Evolutionary conservation across 495 filamentous ascomycete genomes (phyloP).

Genomic region (Clohesyomyces aquaticus): DNA sequence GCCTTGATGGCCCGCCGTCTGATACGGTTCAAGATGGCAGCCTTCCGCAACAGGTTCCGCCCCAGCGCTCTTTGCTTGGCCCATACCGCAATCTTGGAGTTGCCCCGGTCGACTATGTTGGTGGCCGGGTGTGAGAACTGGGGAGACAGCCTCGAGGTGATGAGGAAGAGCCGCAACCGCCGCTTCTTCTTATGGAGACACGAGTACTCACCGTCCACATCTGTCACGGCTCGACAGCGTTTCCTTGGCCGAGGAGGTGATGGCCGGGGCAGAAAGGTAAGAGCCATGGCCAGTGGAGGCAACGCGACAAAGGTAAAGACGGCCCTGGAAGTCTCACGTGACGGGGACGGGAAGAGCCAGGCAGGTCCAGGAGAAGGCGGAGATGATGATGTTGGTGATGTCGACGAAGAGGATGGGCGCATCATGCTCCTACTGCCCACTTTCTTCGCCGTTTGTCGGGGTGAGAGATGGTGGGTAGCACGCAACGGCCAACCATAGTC

Average conservation of each 20-base stretch:
- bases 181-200: constrained; percentile 65
- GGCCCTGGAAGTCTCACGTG: background rate
- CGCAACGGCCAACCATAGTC: constrained; percentile 20
- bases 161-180: constrained; percentile 61
- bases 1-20: constrained; percentile 28
- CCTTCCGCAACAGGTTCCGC: constrained; percentile 55
- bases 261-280: constrained; percentile 30
- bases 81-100: constrained; percentile 61
- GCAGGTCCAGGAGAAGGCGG: background rate
- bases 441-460: constrained; percentile 32
- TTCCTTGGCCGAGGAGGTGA: constrained; percentile 48
- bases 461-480: background rate
- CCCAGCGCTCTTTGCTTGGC: constrained; percentile 49
- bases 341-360: background rate
- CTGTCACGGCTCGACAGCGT: constrained; percentile 59
- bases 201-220: constrained; percentile 63
- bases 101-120: constrained; percentile 65
- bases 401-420: background rate
- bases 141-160: constrained; percentile 69
- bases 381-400: constrained; percentile 11
- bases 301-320: constrained; percentile 27
- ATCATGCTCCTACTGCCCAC: constrained; percentile 26
- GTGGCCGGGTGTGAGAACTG: constrained; percentile 71
- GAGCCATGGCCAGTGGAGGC: constrained; percentile 18
- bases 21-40: constrained; percentile 60